These are phyloP conservation scores for Clitopilus passeckerianus DNA, from an alignment of 768 basidiomycete genomes.

Conservation along the genomic window DNA sequence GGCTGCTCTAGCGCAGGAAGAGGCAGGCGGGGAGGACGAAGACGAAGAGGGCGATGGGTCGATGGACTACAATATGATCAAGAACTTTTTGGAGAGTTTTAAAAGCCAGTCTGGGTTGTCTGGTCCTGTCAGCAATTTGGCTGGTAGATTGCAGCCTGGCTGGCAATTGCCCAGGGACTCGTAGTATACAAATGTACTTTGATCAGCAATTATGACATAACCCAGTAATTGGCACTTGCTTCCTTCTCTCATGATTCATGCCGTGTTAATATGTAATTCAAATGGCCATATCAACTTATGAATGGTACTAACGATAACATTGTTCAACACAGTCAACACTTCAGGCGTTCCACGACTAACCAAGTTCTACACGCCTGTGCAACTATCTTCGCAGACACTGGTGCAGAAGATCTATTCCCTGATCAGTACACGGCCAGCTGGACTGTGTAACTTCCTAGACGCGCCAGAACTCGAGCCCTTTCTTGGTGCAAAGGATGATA, in stretches of 20 bases:
- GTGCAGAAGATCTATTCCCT: conserved; percentile 89
- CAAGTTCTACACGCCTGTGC: conserved; percentile 85
- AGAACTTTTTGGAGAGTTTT: conserved; percentile 96
- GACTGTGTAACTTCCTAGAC: conserved; percentile 95
- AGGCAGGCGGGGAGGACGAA: conserved; percentile 48
- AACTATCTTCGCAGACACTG: conserved; percentile 61
- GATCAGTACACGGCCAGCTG: conserved; percentile 73
- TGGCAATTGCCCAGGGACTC: conserved; percentile 72
- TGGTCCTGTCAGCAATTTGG: conserved; percentile 89
- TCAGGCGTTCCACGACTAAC: conserved; percentile 80
- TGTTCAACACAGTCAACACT: conserved; percentile 83
- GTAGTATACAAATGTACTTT: conserved; percentile 11
- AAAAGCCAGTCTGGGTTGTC: conserved; percentile 85
- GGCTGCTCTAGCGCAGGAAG: conserved; percentile 47
- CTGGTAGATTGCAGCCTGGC: conserved; percentile 74
- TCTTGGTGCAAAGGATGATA: conserved; percentile 50
- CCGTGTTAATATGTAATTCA: conserved; percentile 74
- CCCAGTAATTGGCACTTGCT: neutral
- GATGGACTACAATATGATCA: conserved; percentile 88
- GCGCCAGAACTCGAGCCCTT: conserved; percentile 81
- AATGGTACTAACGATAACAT: neutral
- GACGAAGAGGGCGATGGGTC: conserved; percentile 40
- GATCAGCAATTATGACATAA: neutral
- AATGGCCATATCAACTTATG: conserved; percentile 7
- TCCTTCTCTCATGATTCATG: conserved; percentile 62